A percentile compares a stretch with the other conserved stretches of the same genome.
Conservation (phyloP, 768 basidiomycete species). For the Rhodotorula paludigena region DNA sequence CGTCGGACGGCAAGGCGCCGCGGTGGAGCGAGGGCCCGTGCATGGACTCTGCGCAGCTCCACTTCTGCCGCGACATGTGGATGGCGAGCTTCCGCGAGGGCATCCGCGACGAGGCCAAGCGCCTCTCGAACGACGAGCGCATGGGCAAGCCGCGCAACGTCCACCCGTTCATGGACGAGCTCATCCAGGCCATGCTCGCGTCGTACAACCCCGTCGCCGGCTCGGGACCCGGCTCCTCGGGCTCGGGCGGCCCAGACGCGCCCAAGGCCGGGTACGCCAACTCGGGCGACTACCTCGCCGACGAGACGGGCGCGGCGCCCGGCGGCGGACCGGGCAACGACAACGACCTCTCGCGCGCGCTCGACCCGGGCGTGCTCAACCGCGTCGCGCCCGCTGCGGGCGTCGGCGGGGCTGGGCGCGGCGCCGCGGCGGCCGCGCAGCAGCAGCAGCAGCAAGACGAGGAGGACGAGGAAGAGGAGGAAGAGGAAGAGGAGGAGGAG, state of each 20-base stretch:
- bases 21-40: constrained; percentile 78
- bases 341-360: constrained; percentile 13
- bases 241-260: too few species aligned
- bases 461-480: constrained; percentile 29
- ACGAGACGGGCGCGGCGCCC: constrained; percentile 37
- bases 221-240: too few species aligned
- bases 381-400: neutral
- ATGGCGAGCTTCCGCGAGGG: constrained; percentile 75
- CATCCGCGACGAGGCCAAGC: constrained; percentile 47
- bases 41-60: constrained; percentile 92
- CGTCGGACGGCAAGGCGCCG: constrained; percentile 53
- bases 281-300: constrained; percentile 40
- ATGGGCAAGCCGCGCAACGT: constrained; percentile 38
- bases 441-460: constrained; percentile 9
- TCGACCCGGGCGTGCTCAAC: constrained; percentile 5
- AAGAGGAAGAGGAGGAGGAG: constrained; percentile 53
- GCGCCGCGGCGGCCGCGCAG: neutral
- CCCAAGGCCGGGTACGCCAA: constrained; percentile 31
- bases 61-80: constrained; percentile 98
- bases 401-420: neutral
- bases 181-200: constrained; percentile 37
- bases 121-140: constrained; percentile 29
- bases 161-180: constrained; percentile 42
- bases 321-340: constrained; percentile 35
- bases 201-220: constrained; percentile 27